Evolutionary conservation across 2,329 filamentous ascomycete genomes (phyloP).

Genomic region (Pseudocercospora cruenta): DNA sequence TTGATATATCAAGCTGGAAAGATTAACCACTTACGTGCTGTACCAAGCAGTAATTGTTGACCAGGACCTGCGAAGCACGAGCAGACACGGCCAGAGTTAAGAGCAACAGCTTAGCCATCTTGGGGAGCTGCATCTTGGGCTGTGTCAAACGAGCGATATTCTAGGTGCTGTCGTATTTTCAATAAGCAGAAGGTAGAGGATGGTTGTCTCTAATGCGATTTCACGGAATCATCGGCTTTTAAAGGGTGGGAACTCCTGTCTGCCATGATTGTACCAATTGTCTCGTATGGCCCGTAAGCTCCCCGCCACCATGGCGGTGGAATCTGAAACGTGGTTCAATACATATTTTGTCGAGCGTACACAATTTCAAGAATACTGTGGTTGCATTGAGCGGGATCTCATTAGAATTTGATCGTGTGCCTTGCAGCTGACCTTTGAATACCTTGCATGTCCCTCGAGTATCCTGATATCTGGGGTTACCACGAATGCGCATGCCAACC

Average conservation of each 20-base stretch:
- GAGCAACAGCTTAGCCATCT: not conserved
- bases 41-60: constrained; percentile 36
- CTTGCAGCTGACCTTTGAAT: constrained; percentile 1
- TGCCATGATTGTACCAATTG: not conserved
- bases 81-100: constrained; percentile 10
- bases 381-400: constrained; percentile 1
- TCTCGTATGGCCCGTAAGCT: not conserved
- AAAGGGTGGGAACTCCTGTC: not conserved
- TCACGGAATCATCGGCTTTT: not conserved
- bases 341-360: not conserved
- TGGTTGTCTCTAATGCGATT: not conserved
- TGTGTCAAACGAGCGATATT: not conserved
- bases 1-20: not conserved
- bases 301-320: not conserved
- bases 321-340: not conserved
- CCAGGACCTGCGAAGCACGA: constrained; percentile 17
- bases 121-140: constrained; percentile 30
- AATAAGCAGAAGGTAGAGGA: not conserved
- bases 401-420: not conserved
- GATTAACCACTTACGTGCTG: constrained; percentile 13
- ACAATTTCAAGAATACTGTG: constrained; percentile 3
- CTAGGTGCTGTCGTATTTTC: not conserved
- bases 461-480: not conserved
- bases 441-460: not conserved
- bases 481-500: not conserved